A percentile compares a stretch with the other conserved stretches of the same genome.
These are phyloP conservation scores for Cinchona pubescens DNA, from an alignment of 257 asterid species.

Conservation along the genomic window DNA sequence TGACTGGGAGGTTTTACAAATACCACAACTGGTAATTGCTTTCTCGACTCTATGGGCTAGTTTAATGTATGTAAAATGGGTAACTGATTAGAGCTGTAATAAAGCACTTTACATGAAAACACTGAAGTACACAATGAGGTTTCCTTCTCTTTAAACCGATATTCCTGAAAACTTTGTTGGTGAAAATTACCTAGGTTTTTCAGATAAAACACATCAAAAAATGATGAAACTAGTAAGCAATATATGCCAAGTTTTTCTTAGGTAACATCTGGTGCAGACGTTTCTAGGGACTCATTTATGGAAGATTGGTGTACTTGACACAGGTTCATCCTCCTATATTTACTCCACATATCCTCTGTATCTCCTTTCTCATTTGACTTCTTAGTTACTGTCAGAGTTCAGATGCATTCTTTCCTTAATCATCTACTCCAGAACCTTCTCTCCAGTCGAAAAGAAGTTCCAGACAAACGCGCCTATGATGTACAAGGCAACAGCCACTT, in stretches of 20 bases:
- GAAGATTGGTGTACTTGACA: not conserved
- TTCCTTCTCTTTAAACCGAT: not conserved
- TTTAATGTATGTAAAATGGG: too few relatives aligned
- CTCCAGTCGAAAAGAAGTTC: constrained; percentile 85
- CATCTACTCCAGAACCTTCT: constrained; percentile 65
- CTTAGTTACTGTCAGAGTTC: not conserved
- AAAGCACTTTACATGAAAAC: not conserved
- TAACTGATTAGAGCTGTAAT: not conserved
- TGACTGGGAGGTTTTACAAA: not conserved
- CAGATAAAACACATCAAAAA: not conserved
- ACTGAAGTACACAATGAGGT: not conserved
- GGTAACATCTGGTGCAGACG: constrained; percentile 6
- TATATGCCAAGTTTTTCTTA: not conserved
- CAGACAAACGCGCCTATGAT: constrained; percentile 81
- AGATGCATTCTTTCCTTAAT: not conserved
- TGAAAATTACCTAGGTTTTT: not conserved
- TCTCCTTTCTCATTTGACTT: not conserved
- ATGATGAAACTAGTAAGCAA: not conserved
- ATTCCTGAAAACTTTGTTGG: not conserved
- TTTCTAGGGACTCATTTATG: not conserved
- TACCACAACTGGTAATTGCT: not conserved
- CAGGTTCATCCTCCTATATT: constrained; percentile 8
- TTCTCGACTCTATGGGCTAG: not conserved
- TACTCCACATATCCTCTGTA: constrained; percentile 7
- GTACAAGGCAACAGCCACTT: constrained; percentile 75